Base-by-base conservation (phyloP, 2,329 filamentous ascomycete species). In the Calonectria pseudoturangicola region DNA sequence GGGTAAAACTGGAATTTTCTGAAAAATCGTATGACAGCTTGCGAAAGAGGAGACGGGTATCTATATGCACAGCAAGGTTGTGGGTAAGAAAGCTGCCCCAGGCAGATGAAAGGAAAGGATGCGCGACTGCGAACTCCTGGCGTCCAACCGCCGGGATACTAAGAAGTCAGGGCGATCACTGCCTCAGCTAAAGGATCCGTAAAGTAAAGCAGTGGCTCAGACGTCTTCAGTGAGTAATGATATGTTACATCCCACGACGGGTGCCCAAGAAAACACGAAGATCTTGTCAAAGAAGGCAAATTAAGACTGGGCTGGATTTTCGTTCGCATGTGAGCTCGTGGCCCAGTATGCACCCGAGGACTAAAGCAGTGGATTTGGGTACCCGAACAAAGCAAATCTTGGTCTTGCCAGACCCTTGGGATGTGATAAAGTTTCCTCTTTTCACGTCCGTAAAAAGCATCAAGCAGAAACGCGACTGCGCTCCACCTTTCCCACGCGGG, bases 391-490 rank as follows among this genome's bases (percentile, higher is more conserved):
- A 60, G 54, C 54, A 60, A 60, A 41, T 41, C 12, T 27, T 27
- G 3, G 30, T 16, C 54, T 58, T 58, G 21, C 3, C 13, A 60
- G 18, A 60, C 33, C 25, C 33, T 7, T 60, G 12, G 54, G 27
- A 41, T 41, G 33, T 28, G 54, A 60, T 18, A 60, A 41, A 60
- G 54, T 60, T 60, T 6, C 54, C 54, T 60, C 54, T 60, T 60
- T 60, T 60, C 54, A 25, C 54, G 21, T 16, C 54, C 54, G 15
- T 41, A 60, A 60, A 41, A 60, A 60, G 54, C 33, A 60, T 13
- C 33, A 21, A 27, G 54, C 54, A 60, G n/a, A 60, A 39, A 60
- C 54, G 54, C 33, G 54, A 36, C 39, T 60, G 36, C 30, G 13
- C 36, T 60, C 54, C 54, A 60, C 54, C 25, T 41, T 30, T 60